phyloP scores from a whole-genome alignment of 768 basidiomycete genomes.

The Omphalotus guepiniiformis region DNA sequence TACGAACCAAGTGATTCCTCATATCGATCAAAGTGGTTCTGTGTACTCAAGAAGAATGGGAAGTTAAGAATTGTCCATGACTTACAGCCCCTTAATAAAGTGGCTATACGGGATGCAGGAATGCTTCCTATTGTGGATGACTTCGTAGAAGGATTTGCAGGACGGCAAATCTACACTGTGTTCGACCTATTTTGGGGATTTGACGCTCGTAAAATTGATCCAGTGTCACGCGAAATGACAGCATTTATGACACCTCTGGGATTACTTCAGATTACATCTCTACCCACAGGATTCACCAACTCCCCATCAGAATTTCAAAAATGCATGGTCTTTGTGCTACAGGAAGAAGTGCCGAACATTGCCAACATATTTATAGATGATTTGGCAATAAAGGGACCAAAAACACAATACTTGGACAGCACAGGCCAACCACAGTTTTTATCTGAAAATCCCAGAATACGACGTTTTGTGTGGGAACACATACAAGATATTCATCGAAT shows the following conservation, averaged over 20 bases:
- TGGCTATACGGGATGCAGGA: slow-evolving; percentile 32
- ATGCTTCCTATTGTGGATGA: slow-evolving; percentile 28
- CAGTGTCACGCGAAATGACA: slow-evolving; percentile 7
- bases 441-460: slow-evolving; percentile 31
- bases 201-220: not conserved
- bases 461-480: no score
- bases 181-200: no score
- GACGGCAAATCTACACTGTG: no score
- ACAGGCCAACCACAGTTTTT: slow-evolving; percentile 32
- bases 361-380: slow-evolving; percentile 38
- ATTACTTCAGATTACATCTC: not conserved
- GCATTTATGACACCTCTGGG: slow-evolving; percentile 2
- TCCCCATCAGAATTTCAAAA: slow-evolving; percentile 28
- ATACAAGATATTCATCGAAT: slow-evolving; percentile 30
- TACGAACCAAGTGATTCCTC: slow-evolving; percentile 32
- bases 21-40: slow-evolving; percentile 32
- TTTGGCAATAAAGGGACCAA: slow-evolving; percentile 28
- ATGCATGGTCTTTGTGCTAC: slow-evolving; percentile 30
- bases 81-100: slow-evolving; percentile 33
- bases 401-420: slow-evolving; percentile 21
- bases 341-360: slow-evolving; percentile 33
- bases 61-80: slow-evolving; percentile 32
- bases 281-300: slow-evolving; percentile 42
- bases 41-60: slow-evolving; percentile 33
- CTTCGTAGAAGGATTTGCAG: slow-evolving; percentile 29